Evolutionary conservation across 257 asterid species (phyloP), one percentile per base, ranked within the genome.

Genomic region (Verbena officinalis): DNA sequence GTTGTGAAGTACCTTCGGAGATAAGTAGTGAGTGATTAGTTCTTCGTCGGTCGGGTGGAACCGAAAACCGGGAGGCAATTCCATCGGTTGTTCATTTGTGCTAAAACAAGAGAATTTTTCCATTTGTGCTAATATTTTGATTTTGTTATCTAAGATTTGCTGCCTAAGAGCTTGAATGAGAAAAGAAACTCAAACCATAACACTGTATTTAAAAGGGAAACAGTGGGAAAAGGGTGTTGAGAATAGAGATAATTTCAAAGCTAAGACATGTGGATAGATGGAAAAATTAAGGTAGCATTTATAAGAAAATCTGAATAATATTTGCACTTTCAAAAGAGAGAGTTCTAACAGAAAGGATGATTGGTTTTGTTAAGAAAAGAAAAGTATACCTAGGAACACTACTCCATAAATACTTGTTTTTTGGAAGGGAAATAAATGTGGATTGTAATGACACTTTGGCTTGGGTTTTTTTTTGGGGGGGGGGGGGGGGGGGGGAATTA

Each of bases 21-120:
- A 68, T 31, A 86, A 64, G 68, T 86, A 86, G 60, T 80, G 80
- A 27, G 83, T 77, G 19, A 86, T 74, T 9, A 86, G 95, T 77
- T 86, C 95, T 67, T 83, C 95, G 12, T 83, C 95, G 0, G 90
- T 73, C 0, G 95, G 95, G 39, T 86, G 95, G 59, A 86, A 86
- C 3, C 95, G 81, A 27, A 83, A 86, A 53, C 95, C 95, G 0
- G 95, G 95, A 20, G 88, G 95, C 66, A 86, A 39, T 14, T 72
- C 77, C 16, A 79, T 62, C 6, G 73, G 69, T 38, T 68, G 77
- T 12, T 73, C 75, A 5, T 36, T 22, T 4, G 59, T 5, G 5
- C 19, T 42, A 36, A 59, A 49, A 63, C 24, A 7, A 16, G 48
- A 33, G 52, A 34, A 44, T 42, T 43, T 68, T 49, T 73, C 75